phyloP scores from a whole-genome alignment of 345 rosid species.

The Citrus inodora region DNA sequence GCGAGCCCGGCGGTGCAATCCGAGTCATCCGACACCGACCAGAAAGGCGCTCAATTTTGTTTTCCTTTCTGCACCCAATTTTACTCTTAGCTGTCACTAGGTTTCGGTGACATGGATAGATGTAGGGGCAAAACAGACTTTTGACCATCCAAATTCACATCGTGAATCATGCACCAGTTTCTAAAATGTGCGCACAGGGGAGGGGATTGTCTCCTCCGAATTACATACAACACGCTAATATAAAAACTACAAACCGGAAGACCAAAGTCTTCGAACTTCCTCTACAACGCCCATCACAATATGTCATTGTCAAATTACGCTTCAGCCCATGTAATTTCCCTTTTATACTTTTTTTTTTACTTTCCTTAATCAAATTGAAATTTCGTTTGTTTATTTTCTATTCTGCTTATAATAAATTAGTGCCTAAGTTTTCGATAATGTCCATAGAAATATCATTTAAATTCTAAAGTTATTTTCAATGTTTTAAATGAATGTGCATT shows the following conservation, averaged over 20 bases:
- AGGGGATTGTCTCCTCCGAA: slow-evolving; percentile 2
- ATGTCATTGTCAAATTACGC: not conserved
- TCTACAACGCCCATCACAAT: not conserved
- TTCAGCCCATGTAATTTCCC: not conserved
- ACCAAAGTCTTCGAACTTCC: not conserved
- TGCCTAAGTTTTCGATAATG: too few species aligned
- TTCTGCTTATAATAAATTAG: too few species aligned
- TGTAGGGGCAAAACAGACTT: slow-evolving; percentile 7
- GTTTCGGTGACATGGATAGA: not conserved
- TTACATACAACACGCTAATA: not conserved
- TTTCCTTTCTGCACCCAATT: not conserved
- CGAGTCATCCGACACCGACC: slow-evolving; percentile 23
- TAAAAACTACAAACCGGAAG: not conserved
- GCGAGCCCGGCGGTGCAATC: slow-evolving; percentile 13
- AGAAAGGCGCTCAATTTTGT: not conserved
- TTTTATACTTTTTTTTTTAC: not conserved
- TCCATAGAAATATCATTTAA: too few species aligned
- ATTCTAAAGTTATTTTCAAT: too few species aligned
- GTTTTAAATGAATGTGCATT: too few species aligned
- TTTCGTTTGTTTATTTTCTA: too few species aligned
- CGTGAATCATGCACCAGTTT: slow-evolving; percentile 14
- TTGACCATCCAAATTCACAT: not conserved
- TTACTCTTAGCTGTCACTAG: not conserved
- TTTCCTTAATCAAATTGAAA: too few species aligned
- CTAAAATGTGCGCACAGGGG: not conserved